A percentile compares a stretch with the other conserved stretches of the same genome.
Evolutionary conservation across 116 monocot genomes (phyloP).

Genomic region (Cymodocea nodosa): DNA sequence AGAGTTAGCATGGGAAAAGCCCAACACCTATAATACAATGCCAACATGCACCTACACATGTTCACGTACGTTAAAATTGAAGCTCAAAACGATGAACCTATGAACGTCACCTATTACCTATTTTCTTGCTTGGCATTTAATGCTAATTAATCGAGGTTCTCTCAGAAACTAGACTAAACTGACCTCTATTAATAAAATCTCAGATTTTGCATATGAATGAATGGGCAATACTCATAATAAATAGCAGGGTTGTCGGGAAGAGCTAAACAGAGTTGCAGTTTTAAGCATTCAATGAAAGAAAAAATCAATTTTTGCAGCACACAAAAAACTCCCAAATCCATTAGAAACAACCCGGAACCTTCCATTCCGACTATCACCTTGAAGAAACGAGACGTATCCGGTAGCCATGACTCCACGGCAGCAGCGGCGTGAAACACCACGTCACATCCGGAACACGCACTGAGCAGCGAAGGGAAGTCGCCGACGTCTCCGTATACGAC

Average conservation of each 20-base stretch:
- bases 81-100: not conserved
- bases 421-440: slow-evolving; percentile 73
- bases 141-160: too few relatives aligned
- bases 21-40: too few relatives aligned
- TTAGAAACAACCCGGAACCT: not conserved
- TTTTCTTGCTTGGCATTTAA: too few relatives aligned
- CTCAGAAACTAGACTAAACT: too few relatives aligned
- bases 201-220: too few relatives aligned
- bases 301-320: not conserved
- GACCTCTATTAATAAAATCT: too few relatives aligned
- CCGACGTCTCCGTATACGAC: slow-evolving; percentile 85
- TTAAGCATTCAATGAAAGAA: not conserved
- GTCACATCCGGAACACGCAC: slow-evolving; percentile 58
- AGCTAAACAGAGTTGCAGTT: too few relatives aligned
- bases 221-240: too few relatives aligned
- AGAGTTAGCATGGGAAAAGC: too few relatives aligned
- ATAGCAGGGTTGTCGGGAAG: too few relatives aligned
- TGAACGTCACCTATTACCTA: not conserved
- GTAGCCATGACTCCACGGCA: slow-evolving; percentile 83
- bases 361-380: slow-evolving; percentile 18
- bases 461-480: slow-evolving; percentile 47
- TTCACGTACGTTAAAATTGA: not conserved
- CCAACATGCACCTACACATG: too few relatives aligned
- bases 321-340: not conserved
- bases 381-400: slow-evolving; percentile 60